Percentiles rank a stretch among this genome's conserved stretches.
Evolutionary conservation across 108 stramenopile genomes (phyloP).

Genomic region (Tribonema minus): DNA sequence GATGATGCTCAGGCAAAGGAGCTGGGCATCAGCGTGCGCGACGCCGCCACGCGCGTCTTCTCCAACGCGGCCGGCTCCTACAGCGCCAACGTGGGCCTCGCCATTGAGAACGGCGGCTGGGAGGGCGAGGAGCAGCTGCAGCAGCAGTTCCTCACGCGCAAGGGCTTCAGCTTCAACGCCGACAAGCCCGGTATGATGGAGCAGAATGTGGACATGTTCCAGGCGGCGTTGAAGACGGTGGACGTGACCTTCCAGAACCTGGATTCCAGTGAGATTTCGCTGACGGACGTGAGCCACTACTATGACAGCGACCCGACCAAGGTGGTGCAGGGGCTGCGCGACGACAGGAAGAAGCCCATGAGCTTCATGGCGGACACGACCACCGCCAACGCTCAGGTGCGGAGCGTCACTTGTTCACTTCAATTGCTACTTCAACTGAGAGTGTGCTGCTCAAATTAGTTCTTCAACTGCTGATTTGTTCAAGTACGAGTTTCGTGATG

Average conservation of each 20-base stretch:
- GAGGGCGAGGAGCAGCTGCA: constrained; percentile 86
- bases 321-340: constrained; percentile 88
- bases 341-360: constrained; percentile 91
- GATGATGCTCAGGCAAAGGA: no score
- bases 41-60: constrained; percentile 88
- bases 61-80: constrained; percentile 94
- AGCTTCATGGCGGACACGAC: constrained; percentile 94
- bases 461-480: no score
- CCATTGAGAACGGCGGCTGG: constrained; percentile 97
- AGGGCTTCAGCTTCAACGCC: constrained; percentile 93
- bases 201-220: constrained; percentile 81
- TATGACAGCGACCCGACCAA: constrained; percentile 94
- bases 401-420: no score
- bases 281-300: constrained; percentile 93
- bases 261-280: constrained; percentile 90
- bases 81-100: constrained; percentile 92
- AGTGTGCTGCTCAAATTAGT: no score
- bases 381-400: constrained; percentile 78
- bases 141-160: constrained; percentile 86
- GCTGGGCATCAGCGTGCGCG: constrained; percentile 74
- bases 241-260: constrained; percentile 96
- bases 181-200: constrained; percentile 98
- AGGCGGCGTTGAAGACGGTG: constrained; percentile 80
- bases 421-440: no score
- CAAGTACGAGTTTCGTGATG: no score